Conservation (phyloP, 2,329 filamentous ascomycete species). For the Whalleya microplaca region DNA sequence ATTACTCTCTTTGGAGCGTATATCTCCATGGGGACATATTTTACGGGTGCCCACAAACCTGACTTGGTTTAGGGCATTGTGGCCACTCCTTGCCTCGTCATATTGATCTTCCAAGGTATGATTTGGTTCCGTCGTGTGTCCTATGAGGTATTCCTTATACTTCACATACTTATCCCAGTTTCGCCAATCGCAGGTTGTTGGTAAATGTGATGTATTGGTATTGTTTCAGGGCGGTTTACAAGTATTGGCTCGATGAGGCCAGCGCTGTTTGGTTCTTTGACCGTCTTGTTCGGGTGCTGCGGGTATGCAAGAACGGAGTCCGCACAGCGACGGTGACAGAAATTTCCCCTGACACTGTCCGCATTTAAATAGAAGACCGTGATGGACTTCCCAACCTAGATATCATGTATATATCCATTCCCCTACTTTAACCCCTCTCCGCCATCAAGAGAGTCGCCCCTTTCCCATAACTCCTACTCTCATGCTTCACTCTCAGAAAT, state of each 20-base stretch:
- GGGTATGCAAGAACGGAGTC: constrained; percentile 44
- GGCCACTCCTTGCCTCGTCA: constrained; percentile 34
- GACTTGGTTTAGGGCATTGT: constrained; percentile 46
- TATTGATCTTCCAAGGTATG: constrained; percentile 33
- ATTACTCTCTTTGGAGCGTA: constrained; percentile 28
- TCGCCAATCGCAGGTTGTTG: constrained; percentile 33
- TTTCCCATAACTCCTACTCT: constrained; percentile 45
- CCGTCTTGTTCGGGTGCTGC: constrained; percentile 43
- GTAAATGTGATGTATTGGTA: constrained; percentile 38
- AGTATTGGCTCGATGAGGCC: constrained; percentile 29
- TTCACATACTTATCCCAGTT: constrained; percentile 17
- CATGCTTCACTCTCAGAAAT: constrained; percentile 2
- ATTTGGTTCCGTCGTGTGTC: constrained; percentile 30
- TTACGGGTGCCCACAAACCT: constrained; percentile 21
- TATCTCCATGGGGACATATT: constrained; percentile 19
- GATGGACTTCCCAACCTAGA: constrained; percentile 38
- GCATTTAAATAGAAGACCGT: constrained; percentile 46
- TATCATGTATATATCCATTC: constrained; percentile 53
- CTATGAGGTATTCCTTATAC: constrained; percentile 24
- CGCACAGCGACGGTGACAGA: constrained; percentile 42
- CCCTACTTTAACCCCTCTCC: constrained; percentile 45
- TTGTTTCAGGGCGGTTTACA: constrained; percentile 7
- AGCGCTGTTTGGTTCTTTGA: constrained; percentile 45
- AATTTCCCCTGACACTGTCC: constrained; percentile 38
- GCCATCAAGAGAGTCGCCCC: constrained; percentile 58